Conservation (phyloP, 129 eudicot genomes). For the Glebionis coronaria region DNA sequence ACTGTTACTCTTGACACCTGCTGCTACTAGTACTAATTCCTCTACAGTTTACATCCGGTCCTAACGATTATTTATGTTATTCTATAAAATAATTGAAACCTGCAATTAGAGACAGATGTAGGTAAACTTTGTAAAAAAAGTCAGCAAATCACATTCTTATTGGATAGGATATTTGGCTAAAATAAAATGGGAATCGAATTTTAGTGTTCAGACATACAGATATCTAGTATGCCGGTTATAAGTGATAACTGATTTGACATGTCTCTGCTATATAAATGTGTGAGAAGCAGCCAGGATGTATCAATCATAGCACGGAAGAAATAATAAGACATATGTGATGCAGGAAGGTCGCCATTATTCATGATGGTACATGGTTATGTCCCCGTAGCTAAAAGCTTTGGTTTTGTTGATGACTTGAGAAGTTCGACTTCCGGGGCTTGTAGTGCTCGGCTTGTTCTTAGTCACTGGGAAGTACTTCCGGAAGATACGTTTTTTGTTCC, state of each 20-base stretch:
- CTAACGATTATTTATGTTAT: slow-evolving; percentile 16
- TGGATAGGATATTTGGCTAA: not conserved
- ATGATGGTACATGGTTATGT: no score
- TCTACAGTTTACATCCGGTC: no score
- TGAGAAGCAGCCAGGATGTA: not conserved
- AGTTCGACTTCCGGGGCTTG: no score
- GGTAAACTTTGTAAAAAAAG: slow-evolving; percentile 14
- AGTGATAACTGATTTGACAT: not conserved
- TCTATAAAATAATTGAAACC: slow-evolving; percentile 19
- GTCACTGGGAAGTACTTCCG: no score
- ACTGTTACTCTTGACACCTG: no score
- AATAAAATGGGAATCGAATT: not conserved
- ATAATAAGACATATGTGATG: no score
- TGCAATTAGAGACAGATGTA: slow-evolving; percentile 18
- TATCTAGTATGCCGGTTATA: not conserved
- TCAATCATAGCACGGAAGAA: not conserved
- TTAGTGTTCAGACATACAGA: not conserved
- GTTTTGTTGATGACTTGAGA: no score
- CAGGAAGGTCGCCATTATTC: no score
- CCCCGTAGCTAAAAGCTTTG: no score
- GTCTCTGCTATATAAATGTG: not conserved
- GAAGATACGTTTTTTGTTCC: no score
- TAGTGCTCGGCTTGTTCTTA: no score
- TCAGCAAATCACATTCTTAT: slow-evolving; percentile 11
- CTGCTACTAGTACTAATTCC: no score